Evolutionary conservation across 495 filamentous ascomycete genomes (phyloP), one percentile per base, ranked within the genome.

Genomic region (Thermothielavioides terrestris): DNA sequence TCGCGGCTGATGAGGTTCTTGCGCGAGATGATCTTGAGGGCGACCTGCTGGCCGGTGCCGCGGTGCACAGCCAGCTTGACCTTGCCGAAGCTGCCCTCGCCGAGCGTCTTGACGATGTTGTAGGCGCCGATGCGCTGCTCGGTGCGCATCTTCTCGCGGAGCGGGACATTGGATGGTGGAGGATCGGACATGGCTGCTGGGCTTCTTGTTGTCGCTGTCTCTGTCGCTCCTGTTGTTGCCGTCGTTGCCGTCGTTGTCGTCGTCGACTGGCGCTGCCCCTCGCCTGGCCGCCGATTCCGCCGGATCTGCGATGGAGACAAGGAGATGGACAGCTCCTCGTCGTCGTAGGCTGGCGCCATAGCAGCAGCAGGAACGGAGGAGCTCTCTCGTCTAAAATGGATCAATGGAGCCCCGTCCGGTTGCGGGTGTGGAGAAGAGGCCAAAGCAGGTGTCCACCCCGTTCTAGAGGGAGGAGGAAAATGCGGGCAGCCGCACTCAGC

Each of bases 41-140:
- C 92, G 26, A 98, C 92, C 69, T 94, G 84, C 63, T 96, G 89
- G 48, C 85, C 85, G 60, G 85, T 95, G 39, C 88, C 81, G 56
- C 86, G 80, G 62, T 98, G 92, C 28, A 88, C 82, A 2, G 92
- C 92, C 54, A 97, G 80, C 74, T 97, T 97, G 61, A 98, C 92
- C 74, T 98, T 98, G 41, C 92, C 92, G 66, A 98, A 98, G 8
- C 87, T 94, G 10, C 92, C 92, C 71, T 98, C 92, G 23, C 92
- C 92, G 5, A 98, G 78, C 2, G 92, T 95, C 68, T 82, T 86
- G 51, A 94, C 73, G 46, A 95, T 84, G 53, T 84, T 82, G 68
- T 97, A 98, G 54, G 89, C 85, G 38, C 90, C 90, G 52, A 97
- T 80, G 47, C 90, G 81, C 68, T 89, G 81, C 66, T 87, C 83